Evolutionary conservation across 208 protist genomes (phyloP), one percentile per base, ranked within the genome.

Genomic region (Acanthamoeba sp.): DNA sequence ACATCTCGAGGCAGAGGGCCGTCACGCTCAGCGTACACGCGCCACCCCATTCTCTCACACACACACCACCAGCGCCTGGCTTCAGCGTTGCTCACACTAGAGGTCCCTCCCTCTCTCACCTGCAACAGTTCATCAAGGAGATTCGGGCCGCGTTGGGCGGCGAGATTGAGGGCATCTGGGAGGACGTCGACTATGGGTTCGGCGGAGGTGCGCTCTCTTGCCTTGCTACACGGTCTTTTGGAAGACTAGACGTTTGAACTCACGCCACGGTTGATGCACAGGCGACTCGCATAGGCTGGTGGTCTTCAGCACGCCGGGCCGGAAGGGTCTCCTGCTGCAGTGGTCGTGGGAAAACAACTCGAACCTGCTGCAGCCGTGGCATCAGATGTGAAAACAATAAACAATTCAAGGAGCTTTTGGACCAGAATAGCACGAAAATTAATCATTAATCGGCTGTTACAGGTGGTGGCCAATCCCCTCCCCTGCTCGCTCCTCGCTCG

Each of bases 101-200:
- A n/a, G n/a, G n/a, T n/a, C n/a, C n/a, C n/a, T n/a, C n/a, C n/a
- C n/a, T n/a, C n/a, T n/a, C n/a, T n/a, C n/a, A n/a, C n/a, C n/a
- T n/a, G n/a, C n/a, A n/a, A n/a, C 71, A 80, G 71, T 80, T 80
- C 71, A 80, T 80, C 71, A 80, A 80, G 71, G 71, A 38, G 71
- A 16, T 80, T 9, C 71, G 71, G 2, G 71, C 71, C 32, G 6
- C 48, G 22, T 18, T 80, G 36, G 71, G 71, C 71, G 71, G 71
- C 12, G 71, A 80, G 36, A 80, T 80, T 18, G 71, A 80, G 29
- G 71, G 71, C 71, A 48, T 80, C 32, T 80, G 71, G 71, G 71
- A 50, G 36, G 71, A 80, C 22, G 20, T 27, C 36, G 71, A 80
- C 34, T 80, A 48, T 18, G 71, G 71, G 20, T 80, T 38, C 36